phyloP scores from a whole-genome alignment of 768 basidiomycete genomes.

The Suillus lakei region DNA sequence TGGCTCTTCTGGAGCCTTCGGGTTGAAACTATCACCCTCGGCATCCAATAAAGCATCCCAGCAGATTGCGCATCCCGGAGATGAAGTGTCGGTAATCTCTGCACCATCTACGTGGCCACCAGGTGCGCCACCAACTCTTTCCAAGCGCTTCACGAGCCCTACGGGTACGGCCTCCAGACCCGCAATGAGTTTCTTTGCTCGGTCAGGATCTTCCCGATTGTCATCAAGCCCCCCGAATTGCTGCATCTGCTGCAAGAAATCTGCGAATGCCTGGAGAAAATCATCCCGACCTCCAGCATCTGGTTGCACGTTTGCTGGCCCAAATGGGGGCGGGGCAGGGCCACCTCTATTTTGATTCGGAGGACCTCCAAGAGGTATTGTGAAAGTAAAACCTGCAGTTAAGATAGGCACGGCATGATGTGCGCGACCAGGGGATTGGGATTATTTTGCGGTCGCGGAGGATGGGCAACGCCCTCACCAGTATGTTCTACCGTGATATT shows the following conservation, averaged over 20 bases:
- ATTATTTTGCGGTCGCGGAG: slow-evolving; percentile 25
- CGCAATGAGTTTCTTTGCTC: slow-evolving; percentile 64
- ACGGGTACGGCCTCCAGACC: slow-evolving; percentile 70
- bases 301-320: slow-evolving; percentile 1
- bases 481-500: slow-evolving; percentile 29
- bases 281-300: slow-evolving; percentile 22
- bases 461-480: slow-evolving; percentile 32
- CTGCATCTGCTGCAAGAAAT: slow-evolving; percentile 31
- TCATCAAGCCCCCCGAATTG: slow-evolving; percentile 33
- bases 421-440: slow-evolving; percentile 26
- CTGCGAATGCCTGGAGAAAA: slow-evolving; percentile 28
- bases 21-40: slow-evolving; percentile 42
- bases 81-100: slow-evolving; percentile 37
- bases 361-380: slow-evolving; percentile 37
- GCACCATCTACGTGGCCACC: slow-evolving; percentile 36
- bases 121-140: slow-evolving; percentile 48
- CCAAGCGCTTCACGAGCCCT: slow-evolving; percentile 68
- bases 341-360: slow-evolving; percentile 14
- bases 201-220: slow-evolving; percentile 64
- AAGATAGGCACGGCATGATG: slow-evolving; percentile 28
- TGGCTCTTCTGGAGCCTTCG: slow-evolving; percentile 17
- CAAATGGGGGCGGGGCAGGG: slow-evolving; percentile 10
- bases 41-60: slow-evolving; percentile 68
- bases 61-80: slow-evolving; percentile 70
- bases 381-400: slow-evolving; percentile 39